phyloP scores from a whole-genome alignment of 2,329 filamentous ascomycete species.

The Rhytidhysteron rufulum region DNA sequence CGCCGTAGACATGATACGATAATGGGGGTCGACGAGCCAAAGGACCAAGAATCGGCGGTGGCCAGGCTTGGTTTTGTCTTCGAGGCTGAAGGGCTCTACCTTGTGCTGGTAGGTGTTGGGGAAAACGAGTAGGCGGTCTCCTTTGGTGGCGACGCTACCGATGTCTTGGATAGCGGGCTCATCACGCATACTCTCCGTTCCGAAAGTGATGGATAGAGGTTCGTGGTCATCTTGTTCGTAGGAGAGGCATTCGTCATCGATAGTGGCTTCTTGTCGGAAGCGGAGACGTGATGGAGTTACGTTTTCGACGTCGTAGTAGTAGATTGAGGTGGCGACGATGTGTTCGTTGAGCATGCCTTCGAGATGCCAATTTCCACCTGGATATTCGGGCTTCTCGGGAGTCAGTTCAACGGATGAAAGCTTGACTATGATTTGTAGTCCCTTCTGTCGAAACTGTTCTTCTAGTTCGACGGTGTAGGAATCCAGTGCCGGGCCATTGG shows the following conservation, averaged over 20 bases:
- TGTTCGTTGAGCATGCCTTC: slow-evolving; percentile 55
- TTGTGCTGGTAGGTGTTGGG: slow-evolving; percentile 53
- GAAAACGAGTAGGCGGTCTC: slow-evolving; percentile 53
- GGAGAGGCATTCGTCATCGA: neutral
- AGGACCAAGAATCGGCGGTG: slow-evolving; percentile 56
- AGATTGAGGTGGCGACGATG: slow-evolving; percentile 60
- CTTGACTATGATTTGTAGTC: slow-evolving; percentile 62
- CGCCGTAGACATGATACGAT: slow-evolving; percentile 48
- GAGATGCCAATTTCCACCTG: slow-evolving; percentile 54
- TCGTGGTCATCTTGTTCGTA: slow-evolving; percentile 6
- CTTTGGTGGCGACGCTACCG: slow-evolving; percentile 46
- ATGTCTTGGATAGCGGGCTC: slow-evolving; percentile 39
- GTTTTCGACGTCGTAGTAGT: slow-evolving; percentile 60
- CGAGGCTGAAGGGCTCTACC: slow-evolving; percentile 48
- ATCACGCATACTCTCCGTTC: slow-evolving; percentile 25
- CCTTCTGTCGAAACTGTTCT: slow-evolving; percentile 34
- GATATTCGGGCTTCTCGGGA: slow-evolving; percentile 54
- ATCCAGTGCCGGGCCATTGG: neutral
- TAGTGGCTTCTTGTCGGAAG: slow-evolving; percentile 38
- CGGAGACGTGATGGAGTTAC: slow-evolving; percentile 50
- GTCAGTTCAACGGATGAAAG: slow-evolving; percentile 57
- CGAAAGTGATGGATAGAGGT: slow-evolving; percentile 3
- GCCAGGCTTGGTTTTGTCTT: slow-evolving; percentile 49
- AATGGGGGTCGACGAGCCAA: slow-evolving; percentile 56
- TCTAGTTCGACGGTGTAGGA: neutral